A percentile compares a stretch with the other conserved stretches of the same genome.
These are phyloP conservation scores for Hyaloscypha bicolor DNA, from an alignment of 495 filamentous ascomycete species.

Conservation along the genomic window DNA sequence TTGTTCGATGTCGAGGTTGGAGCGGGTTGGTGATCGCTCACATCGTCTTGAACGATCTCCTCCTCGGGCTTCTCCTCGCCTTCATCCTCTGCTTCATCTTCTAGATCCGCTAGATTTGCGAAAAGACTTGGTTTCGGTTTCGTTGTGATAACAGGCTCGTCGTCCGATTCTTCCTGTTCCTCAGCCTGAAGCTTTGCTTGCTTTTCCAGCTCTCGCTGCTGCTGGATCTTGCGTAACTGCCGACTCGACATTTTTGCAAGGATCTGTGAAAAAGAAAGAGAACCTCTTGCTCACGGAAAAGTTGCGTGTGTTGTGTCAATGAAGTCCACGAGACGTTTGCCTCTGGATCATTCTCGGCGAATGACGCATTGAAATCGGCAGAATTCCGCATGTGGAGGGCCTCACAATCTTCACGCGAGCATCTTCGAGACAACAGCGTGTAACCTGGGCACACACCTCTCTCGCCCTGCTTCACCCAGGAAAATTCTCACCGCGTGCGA, in stretches of 20 bases:
- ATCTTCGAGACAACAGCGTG: not conserved
- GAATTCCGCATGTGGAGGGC: conserved; percentile 19
- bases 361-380: conserved; percentile 29
- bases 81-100: conserved; percentile 40
- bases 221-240: conserved; percentile 77
- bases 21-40: conserved; percentile 22
- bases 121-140: conserved; percentile 47
- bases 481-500: not conserved
- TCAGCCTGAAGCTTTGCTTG: conserved; percentile 30
- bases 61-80: conserved; percentile 38
- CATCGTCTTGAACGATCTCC: conserved; percentile 43
- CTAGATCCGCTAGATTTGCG: conserved; percentile 52
- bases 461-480: not conserved
- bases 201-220: conserved; percentile 51
- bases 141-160: conserved; percentile 38
- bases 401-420: not conserved
- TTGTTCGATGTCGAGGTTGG: conserved; percentile 33
- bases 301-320: not conserved
- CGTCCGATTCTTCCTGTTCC: conserved; percentile 46
- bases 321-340: not conserved
- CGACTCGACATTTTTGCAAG: conserved; percentile 70
- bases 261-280: not conserved
- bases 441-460: not conserved
- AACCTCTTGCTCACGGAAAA: not conserved
- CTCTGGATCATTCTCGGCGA: conserved; percentile 7